Evolutionary conservation across 2,329 filamentous ascomycete genomes (phyloP).

Genomic region (Epichloe hybrida): DNA sequence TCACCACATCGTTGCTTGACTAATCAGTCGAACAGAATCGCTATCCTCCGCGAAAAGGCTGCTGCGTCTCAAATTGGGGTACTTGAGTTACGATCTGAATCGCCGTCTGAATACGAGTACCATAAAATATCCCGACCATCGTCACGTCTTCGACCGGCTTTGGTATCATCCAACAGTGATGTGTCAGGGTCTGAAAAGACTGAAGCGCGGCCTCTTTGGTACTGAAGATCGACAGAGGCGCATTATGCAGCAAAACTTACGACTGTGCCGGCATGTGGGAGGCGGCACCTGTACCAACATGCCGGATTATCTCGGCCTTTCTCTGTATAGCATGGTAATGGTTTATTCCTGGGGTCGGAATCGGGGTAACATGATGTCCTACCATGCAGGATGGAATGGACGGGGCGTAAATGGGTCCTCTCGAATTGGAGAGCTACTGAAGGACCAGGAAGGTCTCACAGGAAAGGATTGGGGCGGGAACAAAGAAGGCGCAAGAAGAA

Average conservation of each 20-base stretch:
- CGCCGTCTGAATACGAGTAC: slow-evolving; percentile 2
- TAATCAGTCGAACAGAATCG: slow-evolving; percentile 23
- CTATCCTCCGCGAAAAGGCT: slow-evolving; percentile 38
- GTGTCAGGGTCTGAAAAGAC: background rate
- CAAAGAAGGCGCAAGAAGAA: background rate
- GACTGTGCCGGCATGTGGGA: background rate
- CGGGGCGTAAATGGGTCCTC: too few relatives aligned
- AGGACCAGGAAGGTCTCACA: background rate
- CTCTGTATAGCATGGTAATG: background rate
- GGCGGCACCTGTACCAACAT: background rate
- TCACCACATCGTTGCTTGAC: background rate
- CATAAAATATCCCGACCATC: slow-evolving; percentile 7
- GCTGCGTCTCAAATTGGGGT: slow-evolving; percentile 35
- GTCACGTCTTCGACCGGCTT: slow-evolving; percentile 2
- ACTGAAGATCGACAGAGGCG: background rate
- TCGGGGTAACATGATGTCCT: background rate
- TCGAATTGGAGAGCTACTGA: background rate
- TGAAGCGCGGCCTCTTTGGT: slow-evolving; percentile 1
- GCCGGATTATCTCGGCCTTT: background rate
- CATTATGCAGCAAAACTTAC: background rate
- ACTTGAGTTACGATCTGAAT: slow-evolving; percentile 17
- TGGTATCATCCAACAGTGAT: background rate
- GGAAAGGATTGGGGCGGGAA: background rate
- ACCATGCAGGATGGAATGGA: background rate
- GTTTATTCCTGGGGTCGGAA: background rate